These are phyloP conservation scores for Abrus pulchellus DNA, from an alignment of 306 rosid species.

Conservation along the genomic window DNA sequence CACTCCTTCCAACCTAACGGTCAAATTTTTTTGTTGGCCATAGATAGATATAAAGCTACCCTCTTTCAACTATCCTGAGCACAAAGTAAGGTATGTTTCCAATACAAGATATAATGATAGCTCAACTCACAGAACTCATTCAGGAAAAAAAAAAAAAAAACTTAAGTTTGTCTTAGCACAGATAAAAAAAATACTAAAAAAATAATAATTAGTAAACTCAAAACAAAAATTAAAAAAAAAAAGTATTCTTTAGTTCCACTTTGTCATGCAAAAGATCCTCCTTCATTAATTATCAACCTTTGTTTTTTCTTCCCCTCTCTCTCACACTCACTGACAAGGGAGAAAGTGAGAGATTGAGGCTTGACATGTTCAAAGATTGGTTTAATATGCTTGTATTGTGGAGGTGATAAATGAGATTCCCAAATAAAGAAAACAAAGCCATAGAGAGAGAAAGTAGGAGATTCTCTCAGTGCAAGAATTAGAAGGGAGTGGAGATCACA, in stretches of 20 bases:
- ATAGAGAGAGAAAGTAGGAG: constrained; percentile 42
- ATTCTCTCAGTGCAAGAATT: constrained; percentile 59
- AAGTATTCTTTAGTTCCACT: constrained; percentile 47
- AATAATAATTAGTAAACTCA: constrained; percentile 22
- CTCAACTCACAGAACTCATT: constrained; percentile 52
- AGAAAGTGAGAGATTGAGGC: constrained; percentile 58
- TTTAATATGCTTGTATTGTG: constrained; percentile 69
- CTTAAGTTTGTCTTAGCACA: constrained; percentile 39
- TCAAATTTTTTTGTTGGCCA: constrained; percentile 53
- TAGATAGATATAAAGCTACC: constrained; percentile 53
- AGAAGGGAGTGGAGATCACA: constrained; percentile 64
- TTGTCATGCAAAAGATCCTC: constrained; percentile 57
- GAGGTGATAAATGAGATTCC: constrained; percentile 86
- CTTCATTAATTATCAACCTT: constrained; percentile 49
- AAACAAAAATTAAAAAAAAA: constrained; percentile 32
- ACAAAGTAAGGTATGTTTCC: constrained; percentile 81
- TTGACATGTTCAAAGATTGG: constrained; percentile 79
- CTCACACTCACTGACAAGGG: constrained; percentile 51
- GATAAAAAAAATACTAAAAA: neutral
- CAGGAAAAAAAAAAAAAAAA: neutral
- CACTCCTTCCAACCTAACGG: constrained; percentile 54
- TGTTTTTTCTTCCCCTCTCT: constrained; percentile 41
- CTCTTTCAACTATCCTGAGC: constrained; percentile 58
- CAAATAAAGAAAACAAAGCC: constrained; percentile 52
- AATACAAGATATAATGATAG: constrained; percentile 76